Base-by-base conservation (phyloP, 495 filamentous ascomycete species). In the Aspergillus campestris region DNA sequence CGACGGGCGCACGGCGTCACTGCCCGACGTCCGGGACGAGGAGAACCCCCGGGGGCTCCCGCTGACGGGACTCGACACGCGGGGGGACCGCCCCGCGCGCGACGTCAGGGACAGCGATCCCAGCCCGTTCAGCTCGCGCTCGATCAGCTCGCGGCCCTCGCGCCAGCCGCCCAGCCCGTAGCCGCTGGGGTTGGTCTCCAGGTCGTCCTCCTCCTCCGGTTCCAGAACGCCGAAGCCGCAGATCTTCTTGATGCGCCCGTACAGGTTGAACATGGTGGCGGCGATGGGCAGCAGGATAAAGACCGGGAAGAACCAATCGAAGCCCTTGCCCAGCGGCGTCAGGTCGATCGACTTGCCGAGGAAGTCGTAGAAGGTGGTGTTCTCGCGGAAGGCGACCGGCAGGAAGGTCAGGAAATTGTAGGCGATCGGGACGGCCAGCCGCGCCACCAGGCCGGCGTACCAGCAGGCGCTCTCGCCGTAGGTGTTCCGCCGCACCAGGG, bases 331-430 rank as follows among this genome's bases (percentile, higher is more conserved):
- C 2, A 96, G 71, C 2, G 82, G 79, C 3, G 89, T 97, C 14
- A 95, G 74, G 58, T 89, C 81, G 66, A 98, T 89, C 34, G 85
- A 76, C 48, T 78, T 62, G 14, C 92, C 92, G 3, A 98, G 73
- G 56, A 98, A 94, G 30, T 77, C 60, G 58, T 94, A 92, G 65
- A 95, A 98, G 0, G 83, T 79, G 7, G 89, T 95, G 11, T 65
- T 56, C 34, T 71, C 59, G 55, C 85, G 87, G 31, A 91, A 70
- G 6, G 62, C 66, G 15, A 67, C 75, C 6, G 83, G 81, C 13
- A 95, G 60, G 53, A 96, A 89, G 3, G 89, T 94, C 59, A 94
- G 75, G 57, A 98, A 96, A 62, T 98, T 96, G 74, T 94, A 96
- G 13, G 87, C 81, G 12, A 97, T 75, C 3, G 92, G 92, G 5